These are phyloP conservation scores for Microdochium bolleyi DNA, from an alignment of 2,329 filamentous ascomycete species.

Conservation along the genomic window DNA sequence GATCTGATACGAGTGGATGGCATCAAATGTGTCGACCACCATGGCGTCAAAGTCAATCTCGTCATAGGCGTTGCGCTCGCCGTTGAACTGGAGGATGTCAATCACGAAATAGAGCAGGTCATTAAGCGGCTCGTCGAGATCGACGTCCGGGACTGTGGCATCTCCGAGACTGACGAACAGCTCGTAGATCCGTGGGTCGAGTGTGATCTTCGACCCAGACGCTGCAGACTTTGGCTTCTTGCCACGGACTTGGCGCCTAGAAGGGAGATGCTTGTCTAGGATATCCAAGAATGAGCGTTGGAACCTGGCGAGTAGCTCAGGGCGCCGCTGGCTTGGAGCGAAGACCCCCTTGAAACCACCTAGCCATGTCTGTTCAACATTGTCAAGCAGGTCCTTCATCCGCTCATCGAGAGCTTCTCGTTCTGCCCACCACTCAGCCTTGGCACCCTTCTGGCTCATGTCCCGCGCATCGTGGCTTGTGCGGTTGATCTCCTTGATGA, in stretches of 20 bases:
- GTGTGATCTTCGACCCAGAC: slow-evolving; percentile 28
- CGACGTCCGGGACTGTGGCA: slow-evolving; percentile 55
- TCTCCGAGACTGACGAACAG: slow-evolving; percentile 82
- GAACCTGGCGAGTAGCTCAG: slow-evolving; percentile 64
- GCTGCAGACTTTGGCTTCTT: slow-evolving; percentile 41
- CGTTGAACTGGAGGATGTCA: slow-evolving; percentile 93
- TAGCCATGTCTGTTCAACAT: slow-evolving; percentile 89
- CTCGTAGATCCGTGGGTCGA: slow-evolving; percentile 63
- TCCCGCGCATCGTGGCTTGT: slow-evolving; percentile 69
- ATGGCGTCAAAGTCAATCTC: slow-evolving; percentile 95
- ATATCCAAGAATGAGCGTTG: slow-evolving; percentile 70
- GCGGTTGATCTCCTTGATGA: slow-evolving; percentile 74
- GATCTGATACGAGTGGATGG: slow-evolving; percentile 69
- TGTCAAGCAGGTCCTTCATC: slow-evolving; percentile 69
- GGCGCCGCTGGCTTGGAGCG: slow-evolving; percentile 58
- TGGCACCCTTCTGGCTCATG: slow-evolving; percentile 65
- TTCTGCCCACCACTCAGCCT: slow-evolving; percentile 83
- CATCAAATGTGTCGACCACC: slow-evolving; percentile 80
- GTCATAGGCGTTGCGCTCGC: slow-evolving; percentile 93
- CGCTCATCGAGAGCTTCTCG: slow-evolving; percentile 72
- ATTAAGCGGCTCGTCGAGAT: slow-evolving; percentile 82
- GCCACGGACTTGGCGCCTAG: slow-evolving; percentile 55
- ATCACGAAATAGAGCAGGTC: slow-evolving; percentile 95
- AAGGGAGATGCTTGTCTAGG: slow-evolving; percentile 79
- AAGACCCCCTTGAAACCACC: slow-evolving; percentile 95